Conservation (phyloP, 345 rosid genomes). For the Alliaria petiolata region DNA sequence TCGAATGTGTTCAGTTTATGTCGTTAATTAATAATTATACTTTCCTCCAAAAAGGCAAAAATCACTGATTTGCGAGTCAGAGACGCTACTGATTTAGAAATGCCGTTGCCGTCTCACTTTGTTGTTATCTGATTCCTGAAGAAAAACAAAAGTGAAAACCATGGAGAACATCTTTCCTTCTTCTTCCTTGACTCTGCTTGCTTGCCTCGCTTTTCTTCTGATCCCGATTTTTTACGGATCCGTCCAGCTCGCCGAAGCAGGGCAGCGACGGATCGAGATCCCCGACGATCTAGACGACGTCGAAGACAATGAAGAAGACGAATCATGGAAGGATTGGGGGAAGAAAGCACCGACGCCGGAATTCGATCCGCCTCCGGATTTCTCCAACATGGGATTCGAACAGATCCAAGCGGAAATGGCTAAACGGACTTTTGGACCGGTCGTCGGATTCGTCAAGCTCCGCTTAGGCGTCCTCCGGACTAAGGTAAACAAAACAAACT, state of each 20-base stretch:
- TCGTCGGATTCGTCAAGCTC: slow-evolving; percentile 88
- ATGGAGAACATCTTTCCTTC: slow-evolving; percentile 13
- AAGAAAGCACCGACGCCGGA: slow-evolving; percentile 36
- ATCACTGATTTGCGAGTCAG: not conserved
- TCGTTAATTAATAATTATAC: slow-evolving; percentile 2
- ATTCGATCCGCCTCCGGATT: slow-evolving; percentile 70
- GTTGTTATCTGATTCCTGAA: not conserved
- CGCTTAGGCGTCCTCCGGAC: slow-evolving; percentile 60
- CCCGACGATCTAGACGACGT: slow-evolving; percentile 87
- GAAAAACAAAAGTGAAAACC: not conserved
- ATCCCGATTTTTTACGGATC: slow-evolving; percentile 21
- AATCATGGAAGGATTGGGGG: slow-evolving; percentile 92
- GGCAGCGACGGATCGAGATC: slow-evolving; percentile 62
- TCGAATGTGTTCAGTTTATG: not conserved
- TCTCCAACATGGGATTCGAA: slow-evolving; percentile 47
- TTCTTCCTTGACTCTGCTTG: not conserved
- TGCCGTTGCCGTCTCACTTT: not conserved
- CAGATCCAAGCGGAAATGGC: slow-evolving; percentile 65
- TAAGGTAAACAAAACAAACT: slow-evolving; percentile 42
- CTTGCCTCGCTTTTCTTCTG: slow-evolving; percentile 21
- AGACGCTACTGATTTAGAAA: slow-evolving; percentile 8
- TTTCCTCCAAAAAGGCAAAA: not conserved
- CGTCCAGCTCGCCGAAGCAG: slow-evolving; percentile 40
- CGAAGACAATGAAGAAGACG: slow-evolving; percentile 88
- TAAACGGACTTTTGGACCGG: slow-evolving; percentile 58